Evolutionary conservation across 2,329 filamentous ascomycete genomes (phyloP), one percentile per base, ranked within the genome.

Genomic region (Lecanosticta acicola): DNA sequence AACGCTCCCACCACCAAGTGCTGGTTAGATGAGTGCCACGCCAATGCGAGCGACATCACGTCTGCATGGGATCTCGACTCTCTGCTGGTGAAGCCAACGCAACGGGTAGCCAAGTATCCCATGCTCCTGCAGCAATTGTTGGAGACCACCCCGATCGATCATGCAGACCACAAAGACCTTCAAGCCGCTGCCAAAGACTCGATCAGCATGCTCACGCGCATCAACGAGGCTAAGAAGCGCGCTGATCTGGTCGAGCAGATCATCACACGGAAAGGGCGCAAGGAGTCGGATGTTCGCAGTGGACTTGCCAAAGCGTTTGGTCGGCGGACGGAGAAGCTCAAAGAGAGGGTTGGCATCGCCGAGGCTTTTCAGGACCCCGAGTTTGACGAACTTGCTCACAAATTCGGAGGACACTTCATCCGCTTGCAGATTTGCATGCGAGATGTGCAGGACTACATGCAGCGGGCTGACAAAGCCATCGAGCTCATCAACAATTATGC

Each of bases 141-240:
- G 18, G 82, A 89, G 52, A 79, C 84, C 46, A 97, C 91, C 0
- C 84, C 87, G 0, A 68, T 76, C 8, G 83, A 89, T 52, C 93
- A 98, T 62, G 90, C 91, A 0, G 93, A 98, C 66, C 79, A 84
- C 49, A 56, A 57, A 14, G 72, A 78, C 7, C 76, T 98, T 26
- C 80, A 85, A 54, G 77, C 76, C 32, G 84, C 90, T 8, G 80
- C 87, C 17, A 79, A 85, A 43, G 85, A 91, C 50, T 71, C 81
- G 21, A 77, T 75, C 5, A 74, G 72, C 44, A 76, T 83, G 53
- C 77, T 78, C 21, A 71, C 76, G 32, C 75, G 80, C 36, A 97
- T 97, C 66, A 95, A 98, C 69, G 89, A 94, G 64, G 83, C 89
- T 44, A 97, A 96, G 71, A 94, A 91, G 70, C 90, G 94, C 43